Evolutionary conservation across 1,139 yeast species (phyloP).

Genomic region (Geotrichum reessii): DNA sequence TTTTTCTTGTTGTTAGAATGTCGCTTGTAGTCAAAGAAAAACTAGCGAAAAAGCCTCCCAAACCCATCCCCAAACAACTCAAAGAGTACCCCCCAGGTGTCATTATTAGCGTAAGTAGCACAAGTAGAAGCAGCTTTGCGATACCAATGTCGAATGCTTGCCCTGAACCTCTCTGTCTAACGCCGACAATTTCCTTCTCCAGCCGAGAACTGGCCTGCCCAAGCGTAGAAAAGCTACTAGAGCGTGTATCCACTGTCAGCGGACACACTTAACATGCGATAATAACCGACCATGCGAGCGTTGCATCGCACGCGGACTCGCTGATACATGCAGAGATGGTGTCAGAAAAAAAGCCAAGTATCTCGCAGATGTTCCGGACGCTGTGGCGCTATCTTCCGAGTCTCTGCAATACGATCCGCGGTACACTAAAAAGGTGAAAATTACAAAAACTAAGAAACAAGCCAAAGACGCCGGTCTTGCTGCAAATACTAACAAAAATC

Average conservation of each 20-base stretch:
- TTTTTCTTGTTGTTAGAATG: not conserved
- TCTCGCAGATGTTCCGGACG: slow-evolving; percentile 35
- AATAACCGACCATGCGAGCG: slow-evolving; percentile 71
- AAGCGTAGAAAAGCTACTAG: slow-evolving; percentile 59
- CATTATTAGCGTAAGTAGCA: slow-evolving; percentile 22
- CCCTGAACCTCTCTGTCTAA: not conserved
- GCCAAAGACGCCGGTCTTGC: not conserved
- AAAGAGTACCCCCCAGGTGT: slow-evolving; percentile 21
- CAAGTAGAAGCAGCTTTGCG: not conserved
- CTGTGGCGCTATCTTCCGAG: slow-evolving; percentile 18
- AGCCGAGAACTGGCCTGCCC: slow-evolving; percentile 25
- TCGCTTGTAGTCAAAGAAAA: not conserved
- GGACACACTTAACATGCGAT: slow-evolving; percentile 87
- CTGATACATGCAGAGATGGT: slow-evolving; percentile 72
- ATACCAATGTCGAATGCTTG: not conserved
- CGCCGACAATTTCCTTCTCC: not conserved
- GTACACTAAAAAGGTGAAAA: slow-evolving; percentile 15
- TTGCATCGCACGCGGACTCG: slow-evolving; percentile 68
- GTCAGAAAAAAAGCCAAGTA: slow-evolving; percentile 82
- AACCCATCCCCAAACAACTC: slow-evolving; percentile 13
- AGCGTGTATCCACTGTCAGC: slow-evolving; percentile 90
- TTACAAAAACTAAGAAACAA: not conserved
- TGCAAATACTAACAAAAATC: not conserved
- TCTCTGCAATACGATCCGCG: slow-evolving; percentile 25
- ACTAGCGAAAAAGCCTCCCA: not conserved